Percentiles rank a stretch among this genome's conserved stretches.
Conservation (phyloP, 257 asterid species). For the Fraxinus quadrangulata region DNA sequence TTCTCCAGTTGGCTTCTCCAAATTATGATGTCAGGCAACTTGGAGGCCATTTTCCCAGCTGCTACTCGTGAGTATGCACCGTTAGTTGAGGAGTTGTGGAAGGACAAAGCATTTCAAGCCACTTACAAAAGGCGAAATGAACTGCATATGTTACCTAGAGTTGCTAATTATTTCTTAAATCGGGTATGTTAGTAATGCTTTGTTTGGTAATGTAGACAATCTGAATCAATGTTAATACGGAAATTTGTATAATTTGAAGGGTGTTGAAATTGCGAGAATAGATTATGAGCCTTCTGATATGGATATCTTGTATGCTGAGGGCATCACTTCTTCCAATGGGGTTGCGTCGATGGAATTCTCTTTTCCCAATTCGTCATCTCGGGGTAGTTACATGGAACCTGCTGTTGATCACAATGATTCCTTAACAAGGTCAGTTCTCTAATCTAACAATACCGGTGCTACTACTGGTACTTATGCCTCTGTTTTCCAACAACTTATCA, state of each 20-base stretch:
- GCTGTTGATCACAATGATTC: conserved; percentile 49
- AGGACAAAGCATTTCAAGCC: conserved; percentile 75
- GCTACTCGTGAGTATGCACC: conserved; percentile 84
- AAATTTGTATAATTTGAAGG: conserved; percentile 43
- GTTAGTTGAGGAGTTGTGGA: conserved; percentile 72
- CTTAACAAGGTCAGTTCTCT: conserved; percentile 43
- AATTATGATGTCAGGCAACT: conserved; percentile 65
- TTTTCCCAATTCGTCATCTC: conserved; percentile 54
- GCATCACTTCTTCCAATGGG: conserved; percentile 73
- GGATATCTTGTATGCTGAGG: conserved; percentile 89
- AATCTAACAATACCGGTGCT: not conserved
- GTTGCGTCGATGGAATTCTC: conserved; percentile 76
- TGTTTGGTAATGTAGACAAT: not conserved
- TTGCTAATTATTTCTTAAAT: conserved; percentile 79
- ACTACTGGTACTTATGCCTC: not conserved
- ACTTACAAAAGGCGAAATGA: conserved; percentile 71
- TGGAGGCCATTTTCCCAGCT: conserved; percentile 85
- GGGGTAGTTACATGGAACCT: conserved; percentile 65
- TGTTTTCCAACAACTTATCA: not conserved
- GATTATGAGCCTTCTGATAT: conserved; percentile 83
- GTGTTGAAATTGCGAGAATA: conserved; percentile 66
- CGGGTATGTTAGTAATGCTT: conserved; percentile 45
- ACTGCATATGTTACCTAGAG: conserved; percentile 64
- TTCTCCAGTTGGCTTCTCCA: conserved; percentile 81
- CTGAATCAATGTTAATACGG: conserved; percentile 17